These are phyloP conservation scores for Penicillium sp. DNA, from an alignment of 2,329 filamentous ascomycete genomes.

Conservation along the genomic window DNA sequence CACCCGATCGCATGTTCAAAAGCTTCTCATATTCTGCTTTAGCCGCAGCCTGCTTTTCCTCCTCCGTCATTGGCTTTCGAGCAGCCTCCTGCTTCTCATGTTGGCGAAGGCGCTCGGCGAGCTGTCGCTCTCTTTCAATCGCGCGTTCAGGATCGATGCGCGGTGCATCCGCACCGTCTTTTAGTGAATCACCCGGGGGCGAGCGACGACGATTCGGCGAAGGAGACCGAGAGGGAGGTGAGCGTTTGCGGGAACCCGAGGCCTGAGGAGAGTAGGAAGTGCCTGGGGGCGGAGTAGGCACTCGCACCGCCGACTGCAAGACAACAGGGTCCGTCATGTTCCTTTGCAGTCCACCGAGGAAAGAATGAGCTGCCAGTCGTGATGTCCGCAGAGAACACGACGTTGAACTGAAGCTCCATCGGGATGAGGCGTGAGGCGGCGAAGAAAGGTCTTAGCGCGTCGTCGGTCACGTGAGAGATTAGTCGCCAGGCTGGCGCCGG, in stretches of 20 bases:
- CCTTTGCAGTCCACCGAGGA: too few species aligned
- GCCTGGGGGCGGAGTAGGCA: conserved; percentile 49
- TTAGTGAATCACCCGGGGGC: conserved; percentile 32
- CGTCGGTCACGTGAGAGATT: too few species aligned
- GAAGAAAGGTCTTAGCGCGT: too few species aligned
- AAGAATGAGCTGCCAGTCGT: too few species aligned
- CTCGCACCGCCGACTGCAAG: conserved; percentile 50
- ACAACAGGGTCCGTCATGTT: too few species aligned
- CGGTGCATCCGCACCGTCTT: conserved; percentile 35
- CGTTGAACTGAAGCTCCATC: too few species aligned
- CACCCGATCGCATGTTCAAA: conserved; percentile 82
- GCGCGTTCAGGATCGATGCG: conserved; percentile 45
- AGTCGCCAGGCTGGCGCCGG: too few species aligned
- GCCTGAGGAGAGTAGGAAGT: conserved; percentile 42
- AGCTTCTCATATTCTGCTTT: conserved; percentile 93
- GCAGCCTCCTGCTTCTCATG: conserved; percentile 42
- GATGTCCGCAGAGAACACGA: too few species aligned
- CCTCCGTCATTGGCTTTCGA: conserved; percentile 54
- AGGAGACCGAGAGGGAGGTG: conserved; percentile 47
- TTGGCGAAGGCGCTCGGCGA: conserved; percentile 47
- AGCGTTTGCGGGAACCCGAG: conserved; percentile 49
- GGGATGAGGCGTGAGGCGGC: too few species aligned
- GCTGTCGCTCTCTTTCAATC: conserved; percentile 43
- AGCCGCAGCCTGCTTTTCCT: conserved; percentile 75
- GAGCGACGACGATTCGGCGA: conserved; percentile 45